Percentiles rank a stretch among this genome's conserved stretches.
These are phyloP conservation scores for Chlorella sp. DNA, from an alignment of 139 green algal species.

Conservation along the genomic window DNA sequence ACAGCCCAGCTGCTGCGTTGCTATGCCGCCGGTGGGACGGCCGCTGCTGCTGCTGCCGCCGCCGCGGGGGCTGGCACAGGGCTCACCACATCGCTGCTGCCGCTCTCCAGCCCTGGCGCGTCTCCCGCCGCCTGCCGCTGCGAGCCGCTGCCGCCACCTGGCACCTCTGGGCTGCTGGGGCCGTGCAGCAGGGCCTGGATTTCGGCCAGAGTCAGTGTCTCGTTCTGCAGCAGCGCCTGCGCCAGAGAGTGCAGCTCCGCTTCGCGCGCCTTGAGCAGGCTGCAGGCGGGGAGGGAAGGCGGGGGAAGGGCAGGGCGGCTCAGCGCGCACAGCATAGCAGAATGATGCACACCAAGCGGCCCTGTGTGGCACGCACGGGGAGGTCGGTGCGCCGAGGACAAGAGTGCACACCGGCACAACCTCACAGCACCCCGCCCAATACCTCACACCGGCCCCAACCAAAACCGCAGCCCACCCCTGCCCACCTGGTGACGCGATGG, in stretches of 20 bases:
- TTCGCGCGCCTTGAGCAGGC: conserved; percentile 79
- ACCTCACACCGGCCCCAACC: too few species aligned
- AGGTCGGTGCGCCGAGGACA: background rate
- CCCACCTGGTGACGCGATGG: background rate
- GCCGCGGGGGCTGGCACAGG: too few species aligned
- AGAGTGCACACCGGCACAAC: background rate
- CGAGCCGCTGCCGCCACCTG: background rate
- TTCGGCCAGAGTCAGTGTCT: conserved; percentile 79
- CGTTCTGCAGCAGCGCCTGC: conserved; percentile 80
- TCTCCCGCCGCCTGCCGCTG: too few species aligned
- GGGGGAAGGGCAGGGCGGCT: background rate
- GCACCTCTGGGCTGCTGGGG: conserved; percentile 9
- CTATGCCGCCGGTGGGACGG: too few species aligned
- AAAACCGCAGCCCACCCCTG: too few species aligned
- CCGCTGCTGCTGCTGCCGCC: too few species aligned
- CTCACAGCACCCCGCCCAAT: too few species aligned
- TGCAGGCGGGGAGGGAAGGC: background rate
- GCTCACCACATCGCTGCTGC: too few species aligned
- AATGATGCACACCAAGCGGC: background rate
- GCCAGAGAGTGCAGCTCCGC: conserved; percentile 88
- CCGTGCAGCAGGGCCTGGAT: conserved; percentile 8
- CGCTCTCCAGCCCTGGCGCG: too few species aligned
- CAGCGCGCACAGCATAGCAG: too few species aligned
- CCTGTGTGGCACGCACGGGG: background rate
- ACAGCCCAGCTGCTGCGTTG: too few species aligned